Evolutionary conservation across 1,139 yeast species (phyloP).

Genomic region (Candida sp.): DNA sequence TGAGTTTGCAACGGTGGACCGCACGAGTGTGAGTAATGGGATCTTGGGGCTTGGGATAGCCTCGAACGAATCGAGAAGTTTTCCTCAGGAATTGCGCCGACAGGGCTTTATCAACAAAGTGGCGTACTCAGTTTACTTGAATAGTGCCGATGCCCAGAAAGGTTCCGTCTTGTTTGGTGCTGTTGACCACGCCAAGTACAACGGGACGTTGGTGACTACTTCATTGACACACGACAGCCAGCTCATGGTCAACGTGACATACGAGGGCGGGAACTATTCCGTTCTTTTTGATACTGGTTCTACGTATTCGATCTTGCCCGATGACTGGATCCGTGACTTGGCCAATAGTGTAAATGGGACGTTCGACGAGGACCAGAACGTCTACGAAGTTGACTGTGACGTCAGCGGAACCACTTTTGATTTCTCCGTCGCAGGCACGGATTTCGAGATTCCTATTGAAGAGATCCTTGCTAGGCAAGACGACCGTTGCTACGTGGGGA

Average conservation of each 20-base stretch:
- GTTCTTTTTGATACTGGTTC: slow-evolving; percentile 66
- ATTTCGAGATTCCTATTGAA: not conserved
- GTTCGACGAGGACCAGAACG: not conserved
- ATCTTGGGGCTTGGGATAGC: slow-evolving; percentile 48
- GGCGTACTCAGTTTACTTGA: slow-evolving; percentile 58
- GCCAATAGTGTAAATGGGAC: slow-evolving; percentile 32
- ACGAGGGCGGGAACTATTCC: not conserved
- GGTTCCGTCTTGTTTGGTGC: slow-evolving; percentile 65
- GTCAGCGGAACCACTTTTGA: not conserved
- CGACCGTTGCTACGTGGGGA: slow-evolving; percentile 20
- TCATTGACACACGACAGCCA: not conserved
- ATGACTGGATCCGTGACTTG: slow-evolving; percentile 35
- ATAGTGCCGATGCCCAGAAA: slow-evolving; percentile 21
- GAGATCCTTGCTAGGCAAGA: not conserved
- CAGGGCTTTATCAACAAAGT: slow-evolving; percentile 53
- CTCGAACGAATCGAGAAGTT: slow-evolving; percentile 18
- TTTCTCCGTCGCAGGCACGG: not conserved
- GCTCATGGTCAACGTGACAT: not conserved
- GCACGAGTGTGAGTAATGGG: slow-evolving; percentile 41
- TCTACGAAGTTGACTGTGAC: not conserved
- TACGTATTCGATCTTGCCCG: slow-evolving; percentile 59
- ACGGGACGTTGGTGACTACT: slow-evolving; percentile 41
- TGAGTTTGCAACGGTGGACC: slow-evolving; percentile 49
- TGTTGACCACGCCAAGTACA: slow-evolving; percentile 53
- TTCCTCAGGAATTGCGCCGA: slow-evolving; percentile 29